Evolutionary conservation across 257 asterid species (phyloP).

Genomic region (Lithospermum erythrorhizon): DNA sequence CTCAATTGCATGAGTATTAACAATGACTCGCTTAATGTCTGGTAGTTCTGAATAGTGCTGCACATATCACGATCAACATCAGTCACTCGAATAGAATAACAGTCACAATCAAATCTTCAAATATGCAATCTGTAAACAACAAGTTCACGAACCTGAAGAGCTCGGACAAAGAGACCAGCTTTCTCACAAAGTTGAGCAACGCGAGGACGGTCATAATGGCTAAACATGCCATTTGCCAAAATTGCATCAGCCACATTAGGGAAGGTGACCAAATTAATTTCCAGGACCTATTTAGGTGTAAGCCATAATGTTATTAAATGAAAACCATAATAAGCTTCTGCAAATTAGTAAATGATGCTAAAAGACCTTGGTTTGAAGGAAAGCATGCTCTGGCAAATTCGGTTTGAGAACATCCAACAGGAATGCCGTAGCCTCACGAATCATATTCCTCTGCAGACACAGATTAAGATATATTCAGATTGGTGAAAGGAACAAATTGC

Average conservation of each 20-base stretch:
- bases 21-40: slow-evolving; percentile 95
- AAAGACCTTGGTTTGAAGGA: slow-evolving; percentile 88
- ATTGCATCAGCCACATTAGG: slow-evolving; percentile 99
- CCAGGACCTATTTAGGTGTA: slow-evolving; percentile 58
- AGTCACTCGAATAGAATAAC: background rate
- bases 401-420: slow-evolving; percentile 96
- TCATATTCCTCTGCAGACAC: slow-evolving; percentile 76
- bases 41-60: slow-evolving; percentile 93
- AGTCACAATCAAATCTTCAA: background rate
- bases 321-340: slow-evolving; percentile 1
- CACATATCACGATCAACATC: slow-evolving; percentile 13
- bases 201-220: slow-evolving; percentile 94
- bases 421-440: slow-evolving; percentile 98
- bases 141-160: slow-evolving; percentile 63
- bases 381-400: slow-evolving; percentile 89
- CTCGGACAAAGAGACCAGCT: slow-evolving; percentile 90
- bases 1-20: slow-evolving; percentile 99
- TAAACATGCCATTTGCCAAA: slow-evolving; percentile 96
- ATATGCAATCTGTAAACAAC: background rate
- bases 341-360: background rate
- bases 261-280: slow-evolving; percentile 84
- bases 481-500: background rate
- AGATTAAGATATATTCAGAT: background rate
- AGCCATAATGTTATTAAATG: slow-evolving; percentile 3
- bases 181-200: slow-evolving; percentile 95